Base-by-base conservation (phyloP, 345 rosid genomes). In the Rhodamnia rubescens region DNA sequence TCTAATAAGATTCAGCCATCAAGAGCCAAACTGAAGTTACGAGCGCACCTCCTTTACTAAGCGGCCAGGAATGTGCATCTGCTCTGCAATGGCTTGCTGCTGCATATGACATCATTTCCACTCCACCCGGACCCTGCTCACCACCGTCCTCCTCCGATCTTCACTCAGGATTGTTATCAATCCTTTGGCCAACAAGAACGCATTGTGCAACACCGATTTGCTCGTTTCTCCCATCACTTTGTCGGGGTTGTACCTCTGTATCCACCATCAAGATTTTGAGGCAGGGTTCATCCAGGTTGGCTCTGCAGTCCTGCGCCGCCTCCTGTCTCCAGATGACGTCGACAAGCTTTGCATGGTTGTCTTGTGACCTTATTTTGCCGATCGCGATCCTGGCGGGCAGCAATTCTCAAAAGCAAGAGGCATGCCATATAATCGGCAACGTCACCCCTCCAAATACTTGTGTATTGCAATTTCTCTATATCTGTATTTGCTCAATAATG, bases 401-500 rank as follows among this genome's bases (percentile, higher is more conserved):
- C 13, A 5, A 42, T 51, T 22, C n/a, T 50, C 51, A 53, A 40
- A 44, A 83, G 42, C 84, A 83, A 57, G 29, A 83, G 58, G 44
- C 40, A 55, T 53, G 55, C 26, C 81, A 84, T 59, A 32, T 61
- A 29, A 84, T 84, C 85, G 1, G 20, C 20, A 84, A 59, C 9
- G 40, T 13, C 74, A 29, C 74, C 74, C 42, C 21, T 29, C 42
- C 42, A 61, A 7, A 32, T 8, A 64, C 8, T 36, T 1, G 44
- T 69, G 26, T 0, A 36, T 16, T 69, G 78, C 47, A 69, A 18
- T 64, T 64, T 64, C 78, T 64, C 44, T 29, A 29, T 12, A 15
- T 29, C 21, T 15, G 42, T 0, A 61, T 0, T 27, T 0, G 29
- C 0, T 27, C 74, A 3, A 15, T 9, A 6, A 15, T 0, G 21